Percentiles rank a stretch among this genome's conserved stretches.
Evolutionary conservation across 257 asterid species (phyloP).

Genomic region (Knoxia roxburghii): DNA sequence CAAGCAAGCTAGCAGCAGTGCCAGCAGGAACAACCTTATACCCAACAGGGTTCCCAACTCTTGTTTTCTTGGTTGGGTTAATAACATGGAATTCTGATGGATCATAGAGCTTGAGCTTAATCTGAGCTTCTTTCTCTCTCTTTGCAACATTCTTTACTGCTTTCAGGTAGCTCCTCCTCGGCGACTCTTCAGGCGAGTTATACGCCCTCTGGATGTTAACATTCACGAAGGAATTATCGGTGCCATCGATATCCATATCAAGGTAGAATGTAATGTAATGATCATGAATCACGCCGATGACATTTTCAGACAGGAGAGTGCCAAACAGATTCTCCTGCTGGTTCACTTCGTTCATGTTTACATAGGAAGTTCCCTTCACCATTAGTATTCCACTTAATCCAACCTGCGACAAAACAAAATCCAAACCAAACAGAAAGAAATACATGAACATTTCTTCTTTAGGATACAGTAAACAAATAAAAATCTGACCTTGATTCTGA

Average conservation of each 20-base stretch:
- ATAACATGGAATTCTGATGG: conserved; percentile 88
- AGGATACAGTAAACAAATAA: no score
- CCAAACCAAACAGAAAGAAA: neutral
- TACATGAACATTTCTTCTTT: no score
- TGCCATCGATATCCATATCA: conserved; percentile 86
- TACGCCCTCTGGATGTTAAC: conserved; percentile 66
- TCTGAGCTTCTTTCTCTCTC: conserved; percentile 86
- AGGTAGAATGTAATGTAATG: conserved; percentile 80
- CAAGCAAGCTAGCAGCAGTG: conserved; percentile 89
- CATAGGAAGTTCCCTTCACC: conserved; percentile 78
- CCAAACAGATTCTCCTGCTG: conserved; percentile 58
- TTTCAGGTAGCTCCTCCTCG: conserved; percentile 78
- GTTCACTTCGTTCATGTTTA: conserved; percentile 67
- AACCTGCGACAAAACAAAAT: conserved; percentile 37
- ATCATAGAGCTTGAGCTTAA: conserved; percentile 56
- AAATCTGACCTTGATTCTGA: conserved; percentile 55
- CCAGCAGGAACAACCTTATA: conserved; percentile 85
- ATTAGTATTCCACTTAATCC: conserved; percentile 82
- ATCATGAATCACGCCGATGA: conserved; percentile 86
- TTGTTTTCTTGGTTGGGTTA: conserved; percentile 57
- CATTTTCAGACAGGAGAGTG: conserved; percentile 74
- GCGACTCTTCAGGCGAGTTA: conserved; percentile 53
- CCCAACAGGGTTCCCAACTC: conserved; percentile 79
- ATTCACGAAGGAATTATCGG: conserved; percentile 72
- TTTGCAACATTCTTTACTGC: conserved; percentile 61